Conservation (phyloP, 208 protist species). For the Hexamita inflata region DNA sequence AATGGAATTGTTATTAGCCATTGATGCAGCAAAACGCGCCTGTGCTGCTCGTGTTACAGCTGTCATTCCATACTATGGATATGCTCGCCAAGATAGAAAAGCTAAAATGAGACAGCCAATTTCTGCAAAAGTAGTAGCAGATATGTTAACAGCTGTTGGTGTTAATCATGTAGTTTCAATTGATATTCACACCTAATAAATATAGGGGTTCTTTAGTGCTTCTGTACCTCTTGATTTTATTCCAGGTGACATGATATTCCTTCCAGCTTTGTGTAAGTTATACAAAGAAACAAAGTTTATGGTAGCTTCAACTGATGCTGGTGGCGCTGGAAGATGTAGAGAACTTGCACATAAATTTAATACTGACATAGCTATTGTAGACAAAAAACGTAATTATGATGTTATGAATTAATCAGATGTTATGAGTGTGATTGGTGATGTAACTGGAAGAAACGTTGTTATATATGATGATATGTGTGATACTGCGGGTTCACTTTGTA, state of each 20-base stretch:
- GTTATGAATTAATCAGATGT: slow-evolving; percentile 59
- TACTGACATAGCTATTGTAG: slow-evolving; percentile 73
- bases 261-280: neutral
- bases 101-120: slow-evolving; percentile 68
- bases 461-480: slow-evolving; percentile 86
- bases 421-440: slow-evolving; percentile 75
- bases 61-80: slow-evolving; percentile 76
- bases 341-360: slow-evolving; percentile 64
- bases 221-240: slow-evolving; percentile 44
- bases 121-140: slow-evolving; percentile 68
- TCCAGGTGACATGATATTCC: slow-evolving; percentile 37
- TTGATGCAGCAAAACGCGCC: slow-evolving; percentile 42
- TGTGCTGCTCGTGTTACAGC: slow-evolving; percentile 46
- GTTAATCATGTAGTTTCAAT: slow-evolving; percentile 66
- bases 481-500: slow-evolving; percentile 72
- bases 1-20: slow-evolving; percentile 66
- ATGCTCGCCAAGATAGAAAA: slow-evolving; percentile 72
- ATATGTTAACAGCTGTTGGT: slow-evolving; percentile 67
- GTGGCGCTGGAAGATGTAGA: slow-evolving; percentile 70
- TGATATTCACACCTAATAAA: slow-evolving; percentile 75
- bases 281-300: slow-evolving; percentile 55
- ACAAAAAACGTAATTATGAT: slow-evolving; percentile 68
- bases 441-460: slow-evolving; percentile 66
- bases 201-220: slow-evolving; percentile 72
- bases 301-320: slow-evolving; percentile 78